phyloP scores from a whole-genome alignment of 768 basidiomycete species.

The Porpolomopsis calyptriformis region DNA sequence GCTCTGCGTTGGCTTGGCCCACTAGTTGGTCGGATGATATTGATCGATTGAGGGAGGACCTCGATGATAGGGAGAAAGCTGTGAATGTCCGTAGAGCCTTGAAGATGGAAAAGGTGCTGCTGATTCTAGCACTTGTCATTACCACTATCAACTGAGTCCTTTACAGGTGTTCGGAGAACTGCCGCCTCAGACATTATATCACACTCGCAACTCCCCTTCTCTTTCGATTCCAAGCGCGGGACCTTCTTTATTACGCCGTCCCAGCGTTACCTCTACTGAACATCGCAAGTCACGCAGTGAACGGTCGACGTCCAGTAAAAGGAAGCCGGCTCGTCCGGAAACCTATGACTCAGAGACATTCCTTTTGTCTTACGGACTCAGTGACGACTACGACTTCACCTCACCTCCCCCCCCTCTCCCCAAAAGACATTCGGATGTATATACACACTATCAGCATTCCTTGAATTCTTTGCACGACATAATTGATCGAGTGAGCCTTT shows the following conservation, averaged over 20 bases:
- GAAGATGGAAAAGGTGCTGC: slow-evolving; percentile 78
- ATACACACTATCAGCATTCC: slow-evolving; percentile 72
- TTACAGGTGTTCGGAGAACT: slow-evolving; percentile 69
- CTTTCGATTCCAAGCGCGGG: slow-evolving; percentile 19
- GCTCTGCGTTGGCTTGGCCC: slow-evolving; percentile 37
- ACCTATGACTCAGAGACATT: background rate
- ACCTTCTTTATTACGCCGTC: background rate
- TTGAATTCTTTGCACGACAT: slow-evolving; percentile 74
- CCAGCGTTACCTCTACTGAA: slow-evolving; percentile 6
- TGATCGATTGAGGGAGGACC: slow-evolving; percentile 59
- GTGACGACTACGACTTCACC: background rate
- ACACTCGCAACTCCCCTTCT: slow-evolving; percentile 44
- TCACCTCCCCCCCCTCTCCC: background rate
- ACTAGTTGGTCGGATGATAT: slow-evolving; percentile 42
- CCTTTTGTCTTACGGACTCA: background rate
- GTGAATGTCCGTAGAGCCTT: slow-evolving; percentile 69
- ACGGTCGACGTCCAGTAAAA: background rate
- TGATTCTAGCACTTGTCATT: background rate
- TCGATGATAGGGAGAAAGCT: slow-evolving; percentile 65
- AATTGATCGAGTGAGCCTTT: slow-evolving; percentile 54
- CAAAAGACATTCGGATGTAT: slow-evolving; percentile 27
- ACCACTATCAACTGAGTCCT: slow-evolving; percentile 4
- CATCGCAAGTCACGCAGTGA: background rate
- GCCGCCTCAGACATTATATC: slow-evolving; percentile 72
- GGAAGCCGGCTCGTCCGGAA: background rate